Evolutionary conservation across 2,329 filamentous ascomycete genomes (phyloP).

Genomic region (Fusarium luffae): DNA sequence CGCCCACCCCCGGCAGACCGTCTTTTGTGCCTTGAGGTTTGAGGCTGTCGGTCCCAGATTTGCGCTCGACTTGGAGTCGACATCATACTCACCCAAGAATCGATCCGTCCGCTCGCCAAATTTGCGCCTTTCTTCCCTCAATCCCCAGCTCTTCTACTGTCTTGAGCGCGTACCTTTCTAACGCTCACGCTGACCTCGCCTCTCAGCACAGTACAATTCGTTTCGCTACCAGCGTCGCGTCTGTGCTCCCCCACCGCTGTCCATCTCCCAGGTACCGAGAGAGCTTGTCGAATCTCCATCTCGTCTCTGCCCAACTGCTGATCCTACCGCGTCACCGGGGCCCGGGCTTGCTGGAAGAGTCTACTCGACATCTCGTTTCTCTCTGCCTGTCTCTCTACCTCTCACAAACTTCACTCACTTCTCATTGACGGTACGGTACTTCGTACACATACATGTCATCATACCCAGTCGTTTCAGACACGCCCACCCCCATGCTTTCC

Average conservation of each 20-base stretch:
- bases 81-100: constrained; percentile 44
- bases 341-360: constrained; percentile 37
- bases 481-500: constrained; percentile 48
- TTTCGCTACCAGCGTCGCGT: constrained; percentile 37
- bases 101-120: constrained; percentile 39
- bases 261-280: constrained; percentile 40
- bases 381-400: constrained; percentile 29
- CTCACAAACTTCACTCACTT: constrained; percentile 40
- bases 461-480: constrained; percentile 47
- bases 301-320: constrained; percentile 48
- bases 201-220: constrained; percentile 25
- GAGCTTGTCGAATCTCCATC: constrained; percentile 45
- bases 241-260: constrained; percentile 45
- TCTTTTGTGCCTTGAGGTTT: constrained; percentile 44
- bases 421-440: constrained; percentile 42
- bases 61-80: constrained; percentile 43
- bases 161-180: constrained; percentile 32
- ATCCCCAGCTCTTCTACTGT: constrained; percentile 20
- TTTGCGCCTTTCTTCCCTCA: constrained; percentile 41
- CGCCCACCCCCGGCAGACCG: constrained; percentile 46
- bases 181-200: constrained; percentile 18
- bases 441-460: constrained; percentile 45
- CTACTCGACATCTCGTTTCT: constrained; percentile 35
- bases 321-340: constrained; percentile 45
- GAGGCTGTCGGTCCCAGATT: constrained; percentile 40